Evolutionary conservation across 495 filamentous ascomycete genomes (phyloP).

Genomic region (Tuber magnatum): DNA sequence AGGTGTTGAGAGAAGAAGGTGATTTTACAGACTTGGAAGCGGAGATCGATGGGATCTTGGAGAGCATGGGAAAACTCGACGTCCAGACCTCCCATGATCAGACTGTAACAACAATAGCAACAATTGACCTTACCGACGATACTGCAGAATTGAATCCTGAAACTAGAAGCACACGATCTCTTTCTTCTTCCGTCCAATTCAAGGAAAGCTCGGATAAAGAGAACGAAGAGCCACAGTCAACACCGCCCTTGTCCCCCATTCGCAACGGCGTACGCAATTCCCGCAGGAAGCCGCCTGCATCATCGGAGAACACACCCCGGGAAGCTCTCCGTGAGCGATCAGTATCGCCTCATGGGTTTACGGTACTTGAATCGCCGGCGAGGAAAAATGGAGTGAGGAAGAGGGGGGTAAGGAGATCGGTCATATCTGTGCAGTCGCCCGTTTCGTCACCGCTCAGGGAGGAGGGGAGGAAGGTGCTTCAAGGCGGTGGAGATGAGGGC

Average conservation of each 20-base stretch:
- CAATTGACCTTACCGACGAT: slow-evolving; percentile 2
- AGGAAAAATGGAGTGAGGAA: slow-evolving; percentile 37
- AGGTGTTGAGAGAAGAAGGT: slow-evolving; percentile 17
- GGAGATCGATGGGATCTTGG: slow-evolving; percentile 24
- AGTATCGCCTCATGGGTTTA: slow-evolving; percentile 18
- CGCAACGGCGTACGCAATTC: neutral
- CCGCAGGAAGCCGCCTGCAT: slow-evolving; percentile 17
- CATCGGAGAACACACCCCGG: slow-evolving; percentile 1
- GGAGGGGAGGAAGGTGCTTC: slow-evolving; percentile 1
- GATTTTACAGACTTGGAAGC: slow-evolving; percentile 19
- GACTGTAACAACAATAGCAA: neutral
- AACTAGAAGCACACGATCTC: slow-evolving; percentile 12
- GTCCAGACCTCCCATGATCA: neutral
- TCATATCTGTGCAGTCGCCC: slow-evolving; percentile 9
- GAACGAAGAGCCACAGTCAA: slow-evolving; percentile 22
- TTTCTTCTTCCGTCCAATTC: slow-evolving; percentile 12
- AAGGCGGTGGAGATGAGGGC: neutral
- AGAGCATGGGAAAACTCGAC: slow-evolving; percentile 22
- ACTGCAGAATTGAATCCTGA: neutral
- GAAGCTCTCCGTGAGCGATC: slow-evolving; percentile 27
- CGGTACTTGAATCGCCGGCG: slow-evolving; percentile 26
- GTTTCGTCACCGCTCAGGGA: slow-evolving; percentile 28
- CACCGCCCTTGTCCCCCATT: neutral
- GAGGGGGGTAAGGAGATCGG: slow-evolving; percentile 26
- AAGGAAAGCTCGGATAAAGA: slow-evolving; percentile 35